Conservation (phyloP, 345 rosid genomes). For the Psidium friedrichsthalianum region DNA sequence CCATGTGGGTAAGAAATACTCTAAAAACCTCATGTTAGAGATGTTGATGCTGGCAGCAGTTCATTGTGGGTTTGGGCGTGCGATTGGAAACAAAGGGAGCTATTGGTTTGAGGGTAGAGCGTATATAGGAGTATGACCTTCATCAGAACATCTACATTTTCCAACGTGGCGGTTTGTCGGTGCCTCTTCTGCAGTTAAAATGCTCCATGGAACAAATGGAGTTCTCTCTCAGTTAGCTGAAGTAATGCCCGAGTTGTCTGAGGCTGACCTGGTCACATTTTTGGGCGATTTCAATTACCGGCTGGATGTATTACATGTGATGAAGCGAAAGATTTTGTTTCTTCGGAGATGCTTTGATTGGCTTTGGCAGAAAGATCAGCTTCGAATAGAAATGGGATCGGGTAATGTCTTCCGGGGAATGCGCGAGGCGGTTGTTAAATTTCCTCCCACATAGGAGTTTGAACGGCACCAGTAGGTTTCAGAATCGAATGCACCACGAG, state of each 20-base stretch:
- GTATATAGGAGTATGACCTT: constrained; percentile 52
- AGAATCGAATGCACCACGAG: no score
- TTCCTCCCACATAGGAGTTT: constrained; percentile 98
- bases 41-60: constrained; percentile 96
- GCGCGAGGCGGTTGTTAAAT: constrained; percentile 91
- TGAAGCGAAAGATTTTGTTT: constrained; percentile 95
- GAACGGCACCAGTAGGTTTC: constrained; percentile 63
- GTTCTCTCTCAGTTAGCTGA: constrained; percentile 34
- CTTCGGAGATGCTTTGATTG: constrained; percentile 92
- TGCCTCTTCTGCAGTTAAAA: constrained; percentile 51
- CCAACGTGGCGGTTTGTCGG: constrained; percentile 54
- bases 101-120: constrained; percentile 60
- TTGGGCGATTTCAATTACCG: constrained; percentile 94
- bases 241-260: constrained; percentile 65
- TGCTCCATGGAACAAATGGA: constrained; percentile 38
- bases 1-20: constrained; percentile 81
- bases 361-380: constrained; percentile 97
- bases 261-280: constrained; percentile 95
- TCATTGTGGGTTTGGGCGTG: constrained; percentile 97
- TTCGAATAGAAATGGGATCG: constrained; percentile 83
- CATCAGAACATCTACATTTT: constrained; percentile 28
- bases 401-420: constrained; percentile 98
- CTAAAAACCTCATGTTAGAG: constrained; percentile 80
- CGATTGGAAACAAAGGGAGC: constrained; percentile 98
- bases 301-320: constrained; percentile 87